Percentiles rank a stretch among this genome's conserved stretches.
phyloP scores from a whole-genome alignment of 495 filamentous ascomycete species.

The Xylaria curta region DNA sequence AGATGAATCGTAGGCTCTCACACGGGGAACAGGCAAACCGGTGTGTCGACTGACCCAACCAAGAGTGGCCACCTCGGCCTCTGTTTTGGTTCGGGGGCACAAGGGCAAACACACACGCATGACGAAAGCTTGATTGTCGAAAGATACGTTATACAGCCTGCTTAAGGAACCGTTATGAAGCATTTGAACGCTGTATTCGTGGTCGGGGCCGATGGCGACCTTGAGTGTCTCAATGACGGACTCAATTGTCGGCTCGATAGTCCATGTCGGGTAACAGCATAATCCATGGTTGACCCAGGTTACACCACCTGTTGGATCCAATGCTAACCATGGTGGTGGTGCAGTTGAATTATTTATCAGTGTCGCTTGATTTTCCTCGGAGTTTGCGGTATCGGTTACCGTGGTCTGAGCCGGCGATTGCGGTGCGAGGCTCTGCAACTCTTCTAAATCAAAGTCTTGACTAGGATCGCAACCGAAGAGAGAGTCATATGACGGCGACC shows the following conservation, averaged over 20 bases:
- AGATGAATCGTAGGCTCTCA: slow-evolving; percentile 56
- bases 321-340: neutral
- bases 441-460: neutral
- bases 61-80: slow-evolving; percentile 63
- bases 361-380: neutral
- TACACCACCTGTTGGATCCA: slow-evolving; percentile 28
- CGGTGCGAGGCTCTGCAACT: neutral
- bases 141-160: slow-evolving; percentile 48
- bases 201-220: slow-evolving; percentile 9
- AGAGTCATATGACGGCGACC: slow-evolving; percentile 27
- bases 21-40: slow-evolving; percentile 57
- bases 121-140: slow-evolving; percentile 40
- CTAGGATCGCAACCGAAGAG: slow-evolving; percentile 25
- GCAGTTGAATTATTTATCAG: neutral
- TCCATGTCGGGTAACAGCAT: slow-evolving; percentile 29
- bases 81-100: slow-evolving; percentile 57
- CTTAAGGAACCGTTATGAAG: slow-evolving; percentile 39
- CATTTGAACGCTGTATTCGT: slow-evolving; percentile 27
- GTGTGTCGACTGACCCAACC: slow-evolving; percentile 52
- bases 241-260: slow-evolving; percentile 30
- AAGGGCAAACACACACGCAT: slow-evolving; percentile 63
- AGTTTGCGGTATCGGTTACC: neutral
- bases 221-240: slow-evolving; percentile 30
- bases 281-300: slow-evolving; percentile 24
- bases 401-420: neutral